Evolutionary conservation across 495 filamentous ascomycete genomes (phyloP).

Genomic region (Penicillium samsonianum): DNA sequence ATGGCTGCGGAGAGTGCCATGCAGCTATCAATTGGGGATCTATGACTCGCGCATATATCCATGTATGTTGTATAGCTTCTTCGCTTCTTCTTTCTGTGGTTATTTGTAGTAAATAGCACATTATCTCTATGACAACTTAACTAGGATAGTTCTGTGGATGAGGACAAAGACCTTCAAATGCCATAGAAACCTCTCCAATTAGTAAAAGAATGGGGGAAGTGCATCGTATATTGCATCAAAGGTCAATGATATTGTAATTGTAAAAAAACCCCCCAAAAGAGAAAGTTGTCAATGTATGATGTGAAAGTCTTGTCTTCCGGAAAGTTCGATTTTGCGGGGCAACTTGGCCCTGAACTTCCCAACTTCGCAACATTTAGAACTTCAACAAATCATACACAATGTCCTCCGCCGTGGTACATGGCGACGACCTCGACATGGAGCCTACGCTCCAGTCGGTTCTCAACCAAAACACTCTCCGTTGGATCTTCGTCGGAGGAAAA

Average conservation of each 20-base stretch:
- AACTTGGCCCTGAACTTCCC: not conserved
- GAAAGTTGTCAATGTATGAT: not conserved
- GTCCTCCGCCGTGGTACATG: constrained; percentile 64
- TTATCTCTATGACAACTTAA: not conserved
- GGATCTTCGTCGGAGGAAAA: constrained; percentile 99
- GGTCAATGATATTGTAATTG: not conserved
- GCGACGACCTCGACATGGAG: constrained; percentile 80
- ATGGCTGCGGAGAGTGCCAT: constrained; percentile 46
- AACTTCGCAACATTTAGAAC: constrained; percentile 9
- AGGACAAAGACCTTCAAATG: not conserved
- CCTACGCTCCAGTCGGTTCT: constrained; percentile 92
- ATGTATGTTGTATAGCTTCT: constrained; percentile 1
- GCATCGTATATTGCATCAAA: too few relatives aligned
- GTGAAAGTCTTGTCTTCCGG: constrained; percentile 27
- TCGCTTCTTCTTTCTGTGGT: not conserved
- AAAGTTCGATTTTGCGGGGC: constrained; percentile 46
- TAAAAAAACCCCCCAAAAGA: not conserved
- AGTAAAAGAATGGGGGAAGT: not conserved
- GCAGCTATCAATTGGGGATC: constrained; percentile 9
- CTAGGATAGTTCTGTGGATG: not conserved
- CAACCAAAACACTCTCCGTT: constrained; percentile 90
- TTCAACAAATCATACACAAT: constrained; percentile 36
- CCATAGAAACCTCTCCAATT: not conserved
- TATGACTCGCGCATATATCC: not conserved
- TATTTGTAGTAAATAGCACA: not conserved